Evolutionary conservation across 2,329 filamentous ascomycete species (phyloP), one percentile per base, ranked within the genome.

Genomic region (Fusarium fujikuroi): DNA sequence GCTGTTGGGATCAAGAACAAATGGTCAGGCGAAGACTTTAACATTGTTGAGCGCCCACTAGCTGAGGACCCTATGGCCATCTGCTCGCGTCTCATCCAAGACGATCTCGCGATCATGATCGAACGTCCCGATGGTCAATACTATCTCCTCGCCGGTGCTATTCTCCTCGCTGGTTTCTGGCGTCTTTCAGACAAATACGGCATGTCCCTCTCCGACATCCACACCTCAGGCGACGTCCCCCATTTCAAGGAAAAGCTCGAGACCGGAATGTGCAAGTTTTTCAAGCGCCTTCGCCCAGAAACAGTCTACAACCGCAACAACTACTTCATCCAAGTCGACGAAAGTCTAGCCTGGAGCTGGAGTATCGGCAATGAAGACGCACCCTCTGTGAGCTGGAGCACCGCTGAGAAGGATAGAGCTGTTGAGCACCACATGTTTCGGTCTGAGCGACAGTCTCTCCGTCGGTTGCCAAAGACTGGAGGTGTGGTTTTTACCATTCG

Each of bases 311-410:
- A 79, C 59, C 86, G 93, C 66, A 94, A 95, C 79, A 95, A 96
- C 79, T 97, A 96, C 82, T 97, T 97, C 84, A 88, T 97, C 71
- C 94, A 97, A 82, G 93, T 96, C 2, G 94, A 97, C 78, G 93
- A 95, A 63, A 82, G 87, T 9, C 84, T 97, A 3, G 85, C 92
- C 1, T 97, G 94, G 94, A 93, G 91, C 66, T 83, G 86, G 77
- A 93, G 90, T 76, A 95, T 97, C 74, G 94, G 94, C 1, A 76
- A 83, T 21, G 94, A 97, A 81, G 93, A 97, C 79, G 82, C 83
- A 2, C 82, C 84, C 0, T 85, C 85, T 0, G 88, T 91, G 4
- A 91, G 90, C 46, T 97, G 94, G 94, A 89, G 87, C 77, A 93
- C 92, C 8, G 93, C 93, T 3, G 88, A 93, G 81, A 93, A 93